phyloP scores from a whole-genome alignment of 495 filamentous ascomycete genomes.

The Penicillium alfredii region DNA sequence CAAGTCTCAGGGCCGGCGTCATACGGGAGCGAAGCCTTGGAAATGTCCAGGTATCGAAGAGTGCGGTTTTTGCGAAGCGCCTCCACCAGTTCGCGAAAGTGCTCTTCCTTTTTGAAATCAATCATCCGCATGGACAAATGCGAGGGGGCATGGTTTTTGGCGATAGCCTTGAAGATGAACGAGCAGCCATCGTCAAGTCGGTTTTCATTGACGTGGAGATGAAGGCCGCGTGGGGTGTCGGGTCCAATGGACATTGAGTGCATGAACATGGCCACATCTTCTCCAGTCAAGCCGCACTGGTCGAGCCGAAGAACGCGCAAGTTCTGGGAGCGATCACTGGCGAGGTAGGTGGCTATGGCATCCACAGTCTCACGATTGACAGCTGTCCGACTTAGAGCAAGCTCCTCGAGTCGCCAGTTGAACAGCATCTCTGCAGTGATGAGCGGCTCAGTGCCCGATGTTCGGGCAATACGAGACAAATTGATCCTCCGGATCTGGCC shows the following conservation, averaged over 20 bases:
- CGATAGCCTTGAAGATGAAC: constrained; percentile 63
- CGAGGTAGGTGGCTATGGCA: constrained; percentile 58
- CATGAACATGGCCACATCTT: constrained; percentile 71
- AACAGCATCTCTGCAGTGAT: constrained; percentile 61
- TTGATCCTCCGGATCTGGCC: constrained; percentile 66
- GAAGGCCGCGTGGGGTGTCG: constrained; percentile 56
- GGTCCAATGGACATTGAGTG: constrained; percentile 55
- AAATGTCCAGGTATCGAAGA: constrained; percentile 76
- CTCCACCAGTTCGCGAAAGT: constrained; percentile 66
- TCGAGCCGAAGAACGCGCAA: constrained; percentile 68
- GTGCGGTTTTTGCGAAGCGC: constrained; percentile 69
- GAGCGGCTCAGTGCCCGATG: constrained; percentile 57
- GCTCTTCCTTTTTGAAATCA: constrained; percentile 71
- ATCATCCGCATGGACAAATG: constrained; percentile 78
- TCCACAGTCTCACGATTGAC: constrained; percentile 52
- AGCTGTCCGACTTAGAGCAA: constrained; percentile 60
- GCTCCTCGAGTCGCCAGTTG: constrained; percentile 69
- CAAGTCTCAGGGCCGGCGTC: constrained; percentile 71
- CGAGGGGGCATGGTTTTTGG: constrained; percentile 56
- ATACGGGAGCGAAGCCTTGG: constrained; percentile 77
- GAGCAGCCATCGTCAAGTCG: constrained; percentile 67
- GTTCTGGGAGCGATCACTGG: constrained; percentile 54
- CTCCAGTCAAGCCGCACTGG: constrained; percentile 73
- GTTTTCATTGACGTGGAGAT: constrained; percentile 78
- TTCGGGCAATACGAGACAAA: constrained; percentile 60